phyloP scores from a whole-genome alignment of 306 rosid species.

The Senna tora region DNA sequence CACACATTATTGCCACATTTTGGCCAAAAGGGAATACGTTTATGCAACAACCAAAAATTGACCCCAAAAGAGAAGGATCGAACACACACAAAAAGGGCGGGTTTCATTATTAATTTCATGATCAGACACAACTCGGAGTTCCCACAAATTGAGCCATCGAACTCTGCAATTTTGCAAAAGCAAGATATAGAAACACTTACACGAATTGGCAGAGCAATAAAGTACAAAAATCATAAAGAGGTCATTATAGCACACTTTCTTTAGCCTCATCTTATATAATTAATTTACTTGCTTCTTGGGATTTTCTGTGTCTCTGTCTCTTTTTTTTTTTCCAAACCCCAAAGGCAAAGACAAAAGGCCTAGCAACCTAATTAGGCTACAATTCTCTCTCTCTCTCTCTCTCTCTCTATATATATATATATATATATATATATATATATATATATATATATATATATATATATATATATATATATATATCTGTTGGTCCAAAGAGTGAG shows the following conservation, averaged over 20 bases:
- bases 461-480: too few species aligned
- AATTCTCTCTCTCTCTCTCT: conserved; percentile 51
- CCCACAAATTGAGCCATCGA: conserved; percentile 45
- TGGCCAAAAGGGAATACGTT: conserved; percentile 32
- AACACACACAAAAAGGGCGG: too few species aligned
- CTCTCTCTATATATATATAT: too few species aligned
- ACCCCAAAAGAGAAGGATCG: conserved; percentile 34
- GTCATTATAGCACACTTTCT: conserved; percentile 56
- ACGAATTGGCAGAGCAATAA: conserved; percentile 41
- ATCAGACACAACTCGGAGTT: conserved; percentile 33
- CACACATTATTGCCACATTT: conserved; percentile 37
- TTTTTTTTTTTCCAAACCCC: conserved; percentile 40
- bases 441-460: too few species aligned
- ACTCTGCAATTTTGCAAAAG: conserved; percentile 34
- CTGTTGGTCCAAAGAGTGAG: conserved; percentile 69
- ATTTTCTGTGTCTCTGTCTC: conserved; percentile 43
- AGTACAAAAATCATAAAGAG: conserved; percentile 59
- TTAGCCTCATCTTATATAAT: too few species aligned
- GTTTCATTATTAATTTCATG: too few species aligned
- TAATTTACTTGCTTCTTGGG: conserved; percentile 57
- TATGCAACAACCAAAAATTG: conserved; percentile 39
- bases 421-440: too few species aligned
- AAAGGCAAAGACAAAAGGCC: conserved; percentile 18
- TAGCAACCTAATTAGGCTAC: background rate
- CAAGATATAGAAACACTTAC: conserved; percentile 28